Evolutionary conservation across 441 rosid species (phyloP).

Genomic region (Viola pubescens): DNA sequence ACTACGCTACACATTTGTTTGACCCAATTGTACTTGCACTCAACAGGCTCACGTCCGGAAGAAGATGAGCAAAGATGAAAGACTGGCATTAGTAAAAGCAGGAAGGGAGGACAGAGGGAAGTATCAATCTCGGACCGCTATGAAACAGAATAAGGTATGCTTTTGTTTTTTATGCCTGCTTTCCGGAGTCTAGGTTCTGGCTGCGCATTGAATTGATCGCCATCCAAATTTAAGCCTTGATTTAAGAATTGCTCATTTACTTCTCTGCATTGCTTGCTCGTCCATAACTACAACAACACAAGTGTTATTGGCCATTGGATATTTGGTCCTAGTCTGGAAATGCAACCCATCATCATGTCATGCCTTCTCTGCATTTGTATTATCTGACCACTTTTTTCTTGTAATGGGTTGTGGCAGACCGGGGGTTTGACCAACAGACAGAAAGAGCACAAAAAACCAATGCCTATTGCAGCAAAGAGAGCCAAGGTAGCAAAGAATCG

Average conservation of each 20-base stretch:
- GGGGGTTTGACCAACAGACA: constrained; percentile 79
- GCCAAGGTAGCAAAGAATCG: constrained; percentile 46
- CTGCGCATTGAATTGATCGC: no score
- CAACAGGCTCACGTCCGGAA: constrained; percentile 68
- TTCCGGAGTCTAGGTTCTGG: no score
- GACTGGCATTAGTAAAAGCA: constrained; percentile 63
- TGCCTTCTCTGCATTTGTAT: no score
- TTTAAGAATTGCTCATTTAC: no score
- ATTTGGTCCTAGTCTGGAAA: not conserved
- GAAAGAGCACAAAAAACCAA: constrained; percentile 70
- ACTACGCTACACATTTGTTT: no score
- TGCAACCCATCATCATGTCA: not conserved
- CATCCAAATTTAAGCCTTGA: no score
- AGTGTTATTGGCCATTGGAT: no score
- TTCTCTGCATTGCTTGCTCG: no score
- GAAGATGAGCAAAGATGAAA: constrained; percentile 70
- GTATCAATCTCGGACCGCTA: constrained; percentile 57
- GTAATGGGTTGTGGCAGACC: constrained; percentile 29
- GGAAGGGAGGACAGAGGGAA: constrained; percentile 84
- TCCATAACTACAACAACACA: no score
- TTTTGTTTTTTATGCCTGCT: not conserved
- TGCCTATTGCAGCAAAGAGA: constrained; percentile 75
- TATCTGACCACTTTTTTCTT: not conserved
- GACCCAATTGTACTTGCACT: constrained; percentile 4
- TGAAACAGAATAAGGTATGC: constrained; percentile 73